Evolutionary conservation across 2,329 filamentous ascomycete genomes (phyloP), one percentile per base, ranked within the genome.

Genomic region (Stagonosporopsis tanaceti): DNA sequence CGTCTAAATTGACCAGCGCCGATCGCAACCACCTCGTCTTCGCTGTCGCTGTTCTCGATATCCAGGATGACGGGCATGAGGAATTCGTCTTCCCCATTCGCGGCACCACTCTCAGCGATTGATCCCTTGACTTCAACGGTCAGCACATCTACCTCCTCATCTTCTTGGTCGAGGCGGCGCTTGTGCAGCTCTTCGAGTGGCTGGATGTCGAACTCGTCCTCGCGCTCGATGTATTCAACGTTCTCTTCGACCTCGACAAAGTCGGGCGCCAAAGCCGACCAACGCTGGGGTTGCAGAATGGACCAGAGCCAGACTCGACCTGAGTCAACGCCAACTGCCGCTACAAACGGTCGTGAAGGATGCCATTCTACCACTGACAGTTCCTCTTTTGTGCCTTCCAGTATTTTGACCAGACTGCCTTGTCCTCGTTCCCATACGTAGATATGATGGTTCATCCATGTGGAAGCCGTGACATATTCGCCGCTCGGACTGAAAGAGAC

Each of bases 161-260:
- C 95, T 77, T 99, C 95, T 12, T 90, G 85, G 73, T 98, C 93
- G 2, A 98, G 83, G 40, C 93, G 87, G 28, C 94, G 87, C 76
- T 97, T 94, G 73, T 96, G 92, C 53, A 98, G 89, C 76, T 98
- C 94, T 73, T 97, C 94, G 56, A 94, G 89, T 0, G 93, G 93
- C 73, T 98, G 95, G 54, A 98, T 96, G 76, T 99, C 96, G 68
- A 99, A 99, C 73, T 99, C 95, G 74, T 99, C 95, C 78, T 99
- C 95, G 53, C 87, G 86, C 76, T 99, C 95, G 39, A 96, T 87
- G 73, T 99, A 99, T 75, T 98, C 92, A 22, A 97, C 93, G 67
- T 99, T 99, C 78, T 99, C 95, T 77, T 99, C 95, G 14, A 99
- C 93, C 77, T 99, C 95, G 38, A 89, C 91, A 76, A 99, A 99